Evolutionary conservation across 2,329 filamentous ascomycete species (phyloP).

Genomic region (Xylaria polymorpha): DNA sequence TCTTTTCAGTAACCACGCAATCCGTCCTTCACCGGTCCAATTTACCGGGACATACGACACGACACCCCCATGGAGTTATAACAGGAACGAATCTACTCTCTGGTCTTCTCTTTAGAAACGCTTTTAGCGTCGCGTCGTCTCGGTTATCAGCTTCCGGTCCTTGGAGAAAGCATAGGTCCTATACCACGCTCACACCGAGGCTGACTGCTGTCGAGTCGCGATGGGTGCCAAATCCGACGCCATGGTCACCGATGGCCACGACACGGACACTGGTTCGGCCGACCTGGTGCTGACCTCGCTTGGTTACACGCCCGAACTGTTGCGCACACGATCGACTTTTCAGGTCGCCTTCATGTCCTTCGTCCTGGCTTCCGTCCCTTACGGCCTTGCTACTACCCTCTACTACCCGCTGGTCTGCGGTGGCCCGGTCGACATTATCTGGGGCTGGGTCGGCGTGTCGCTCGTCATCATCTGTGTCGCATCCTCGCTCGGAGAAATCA

Average conservation of each 20-base stretch:
- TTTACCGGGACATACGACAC: neutral
- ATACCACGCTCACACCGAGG: neutral
- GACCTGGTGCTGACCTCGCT: conserved; percentile 72
- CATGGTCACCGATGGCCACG: conserved; percentile 42
- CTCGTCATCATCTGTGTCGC: conserved; percentile 77
- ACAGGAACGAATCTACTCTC: conserved; percentile 9
- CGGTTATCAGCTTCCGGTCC: neutral
- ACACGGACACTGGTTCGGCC: conserved; percentile 58
- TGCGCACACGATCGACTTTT: conserved; percentile 72
- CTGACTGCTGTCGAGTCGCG: conserved; percentile 14
- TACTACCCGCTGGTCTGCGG: conserved; percentile 74
- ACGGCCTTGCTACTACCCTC: conserved; percentile 77
- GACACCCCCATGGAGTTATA: conserved; percentile 30
- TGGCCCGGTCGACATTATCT: conserved; percentile 76
- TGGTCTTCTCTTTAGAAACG: neutral
- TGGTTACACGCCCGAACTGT: conserved; percentile 74
- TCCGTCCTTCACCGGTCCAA: neutral
- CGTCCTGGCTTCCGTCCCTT: conserved; percentile 79
- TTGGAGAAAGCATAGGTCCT: neutral
- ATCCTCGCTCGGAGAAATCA: conserved; percentile 77
- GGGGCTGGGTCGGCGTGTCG: conserved; percentile 78
- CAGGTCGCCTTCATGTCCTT: conserved; percentile 82
- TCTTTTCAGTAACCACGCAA: neutral
- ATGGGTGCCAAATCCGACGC: conserved; percentile 40
- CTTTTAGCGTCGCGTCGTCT: neutral